These are phyloP conservation scores for Aureobasidium melanogenum DNA, from an alignment of 2,329 filamentous ascomycete genomes.

Conservation along the genomic window DNA sequence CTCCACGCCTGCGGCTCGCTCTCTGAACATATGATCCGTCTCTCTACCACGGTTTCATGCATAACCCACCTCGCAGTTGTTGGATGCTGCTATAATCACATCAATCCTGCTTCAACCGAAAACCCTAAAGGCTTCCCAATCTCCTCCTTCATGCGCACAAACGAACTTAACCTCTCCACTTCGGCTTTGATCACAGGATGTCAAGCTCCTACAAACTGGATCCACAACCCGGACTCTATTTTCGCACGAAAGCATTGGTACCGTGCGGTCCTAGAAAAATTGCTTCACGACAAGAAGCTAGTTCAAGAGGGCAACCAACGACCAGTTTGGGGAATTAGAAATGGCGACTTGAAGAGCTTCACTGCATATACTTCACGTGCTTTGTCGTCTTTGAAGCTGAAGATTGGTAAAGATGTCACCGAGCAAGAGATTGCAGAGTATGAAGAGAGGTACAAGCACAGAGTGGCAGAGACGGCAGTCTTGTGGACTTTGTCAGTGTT, in stretches of 20 bases:
- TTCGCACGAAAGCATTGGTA: slow-evolving; percentile 14
- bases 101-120: slow-evolving; percentile 1
- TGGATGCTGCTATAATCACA: slow-evolving; percentile 15
- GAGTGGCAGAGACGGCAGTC: slow-evolving; percentile 12
- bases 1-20: slow-evolving; percentile 14
- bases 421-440: slow-evolving; percentile 12
- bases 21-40: slow-evolving; percentile 15
- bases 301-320: not conserved
- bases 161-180: slow-evolving; percentile 11
- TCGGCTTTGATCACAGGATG: slow-evolving; percentile 15
- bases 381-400: slow-evolving; percentile 1
- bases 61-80: slow-evolving; percentile 12
- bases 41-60: not conserved
- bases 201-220: slow-evolving; percentile 16
- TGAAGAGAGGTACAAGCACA: slow-evolving; percentile 2
- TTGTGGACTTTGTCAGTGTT: slow-evolving; percentile 14
- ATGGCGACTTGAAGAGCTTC: slow-evolving; percentile 12
- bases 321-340: slow-evolving; percentile 15
- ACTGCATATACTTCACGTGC: slow-evolving; percentile 8
- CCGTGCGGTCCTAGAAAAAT: slow-evolving; percentile 14
- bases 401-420: slow-evolving; percentile 7
- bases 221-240: slow-evolving; percentile 12
- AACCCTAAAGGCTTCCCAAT: slow-evolving; percentile 13
- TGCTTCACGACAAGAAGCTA: slow-evolving; percentile 12
- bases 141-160: slow-evolving; percentile 12